A percentile compares a stretch with the other conserved stretches of the same genome.
phyloP scores from a whole-genome alignment of 2,329 filamentous ascomycete species.

The Fusarium azukiicola region DNA sequence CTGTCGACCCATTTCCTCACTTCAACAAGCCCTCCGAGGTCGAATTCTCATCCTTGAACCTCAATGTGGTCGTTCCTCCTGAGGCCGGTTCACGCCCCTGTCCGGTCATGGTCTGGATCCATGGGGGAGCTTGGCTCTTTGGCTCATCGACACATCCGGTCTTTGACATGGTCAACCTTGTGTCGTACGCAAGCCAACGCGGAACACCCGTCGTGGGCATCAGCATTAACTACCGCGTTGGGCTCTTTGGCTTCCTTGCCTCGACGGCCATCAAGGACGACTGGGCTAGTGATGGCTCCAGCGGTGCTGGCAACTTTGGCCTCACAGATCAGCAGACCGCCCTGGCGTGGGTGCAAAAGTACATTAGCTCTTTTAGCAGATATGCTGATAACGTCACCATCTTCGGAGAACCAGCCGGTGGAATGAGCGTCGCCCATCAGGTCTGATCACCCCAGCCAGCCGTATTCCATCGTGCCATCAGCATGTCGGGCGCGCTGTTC shows the following conservation, averaged over 20 bases:
- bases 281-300: not conserved
- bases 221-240: slow-evolving; percentile 26
- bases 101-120: slow-evolving; percentile 39
- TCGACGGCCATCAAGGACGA: not conserved
- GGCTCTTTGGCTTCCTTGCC: slow-evolving; percentile 21
- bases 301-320: slow-evolving; percentile 10
- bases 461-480: slow-evolving; percentile 21
- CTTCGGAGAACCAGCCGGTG: slow-evolving; percentile 22
- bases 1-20: slow-evolving; percentile 6
- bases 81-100: not conserved
- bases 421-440: slow-evolving; percentile 16
- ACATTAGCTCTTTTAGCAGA: slow-evolving; percentile 9
- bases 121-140: slow-evolving; percentile 36
- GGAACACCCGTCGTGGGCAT: slow-evolving; percentile 1
- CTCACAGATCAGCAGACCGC: slow-evolving; percentile 26
- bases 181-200: not conserved
- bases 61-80: slow-evolving; percentile 28
- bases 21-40: slow-evolving; percentile 32
- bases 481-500: slow-evolving; percentile 19
- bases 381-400: slow-evolving; percentile 15
- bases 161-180: slow-evolving; percentile 21
- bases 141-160: slow-evolving; percentile 23
- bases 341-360: slow-evolving; percentile 17
- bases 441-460: not conserved
- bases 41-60: slow-evolving; percentile 33